phyloP scores from a whole-genome alignment of 805 yeast genomes.

The Saccharomycopsis oosterbeekiorum region DNA sequence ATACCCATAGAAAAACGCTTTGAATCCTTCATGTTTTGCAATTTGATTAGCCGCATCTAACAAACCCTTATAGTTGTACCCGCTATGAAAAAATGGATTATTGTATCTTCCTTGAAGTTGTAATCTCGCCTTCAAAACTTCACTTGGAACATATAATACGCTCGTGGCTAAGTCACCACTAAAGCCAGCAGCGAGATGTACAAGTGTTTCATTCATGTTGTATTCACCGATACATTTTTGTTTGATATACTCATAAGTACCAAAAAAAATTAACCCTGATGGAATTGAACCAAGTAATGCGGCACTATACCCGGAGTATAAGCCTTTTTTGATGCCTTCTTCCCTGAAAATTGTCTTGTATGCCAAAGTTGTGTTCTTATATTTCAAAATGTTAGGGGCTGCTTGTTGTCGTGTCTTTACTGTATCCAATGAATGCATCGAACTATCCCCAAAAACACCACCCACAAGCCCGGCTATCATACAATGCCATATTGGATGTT shows the following conservation, averaged over 20 bases:
- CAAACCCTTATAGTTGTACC: slow-evolving; percentile 78
- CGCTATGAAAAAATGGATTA: slow-evolving; percentile 68
- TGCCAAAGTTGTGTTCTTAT: slow-evolving; percentile 67
- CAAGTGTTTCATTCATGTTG: slow-evolving; percentile 62
- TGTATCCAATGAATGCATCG: slow-evolving; percentile 94
- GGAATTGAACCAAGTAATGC: slow-evolving; percentile 92
- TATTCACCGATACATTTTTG: slow-evolving; percentile 54
- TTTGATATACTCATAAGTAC: slow-evolving; percentile 78
- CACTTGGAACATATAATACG: slow-evolving; percentile 87
- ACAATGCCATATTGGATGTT: slow-evolving; percentile 10
- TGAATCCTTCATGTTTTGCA: slow-evolving; percentile 56
- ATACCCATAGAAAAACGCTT: slow-evolving; percentile 80
- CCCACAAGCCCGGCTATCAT: slow-evolving; percentile 91
- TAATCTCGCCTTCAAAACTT: slow-evolving; percentile 83
- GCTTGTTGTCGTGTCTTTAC: slow-evolving; percentile 97
- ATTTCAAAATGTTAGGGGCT: slow-evolving; percentile 58
- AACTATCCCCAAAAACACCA: slow-evolving; percentile 83
- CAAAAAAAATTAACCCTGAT: slow-evolving; percentile 87
- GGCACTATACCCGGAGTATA: slow-evolving; percentile 88
- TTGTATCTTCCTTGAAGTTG: slow-evolving; percentile 87
- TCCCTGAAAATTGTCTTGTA: slow-evolving; percentile 64
- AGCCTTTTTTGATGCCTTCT: slow-evolving; percentile 78
- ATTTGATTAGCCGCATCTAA: slow-evolving; percentile 62
- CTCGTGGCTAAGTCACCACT: slow-evolving; percentile 90
- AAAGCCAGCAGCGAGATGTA: slow-evolving; percentile 80